Base-by-base conservation (phyloP, 2,329 filamentous ascomycete species). In the Fusarium sp. region DNA sequence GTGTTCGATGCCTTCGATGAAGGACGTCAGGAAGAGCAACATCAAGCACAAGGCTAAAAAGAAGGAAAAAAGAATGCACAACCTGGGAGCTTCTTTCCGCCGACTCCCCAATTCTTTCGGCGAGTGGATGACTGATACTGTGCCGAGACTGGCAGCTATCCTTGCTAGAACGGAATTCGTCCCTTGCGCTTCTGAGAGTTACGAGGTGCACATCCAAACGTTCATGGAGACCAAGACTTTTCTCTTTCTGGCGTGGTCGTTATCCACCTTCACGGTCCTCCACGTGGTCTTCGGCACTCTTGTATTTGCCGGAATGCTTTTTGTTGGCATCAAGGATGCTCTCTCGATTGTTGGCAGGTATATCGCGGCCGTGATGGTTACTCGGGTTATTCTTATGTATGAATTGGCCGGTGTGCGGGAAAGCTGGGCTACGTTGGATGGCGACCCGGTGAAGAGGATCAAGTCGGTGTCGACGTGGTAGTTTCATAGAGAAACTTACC, bases 311-410 rank as follows among this genome's bases (percentile, higher is more conserved):
- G 9, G 36, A 1, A 38, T 38, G 4, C 36, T 38, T 10, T 38
- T 38, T 5, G 36, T 38, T 0, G 36, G 36, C 1, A 4, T n/a
- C 18, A 1, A 38, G 2, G 36, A 38, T 5, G 36, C 36, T 2
- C 0, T 38, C 18, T 38, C 36, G 1, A 38, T 38, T 2, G 36
- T 38, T 0, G 36, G 36, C 8, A 38, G 36, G 4, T 38, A 38
- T 5, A 38, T 38, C 18, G 3, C 3, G 0, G 2, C 36, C 2
- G 36, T 38, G 36, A 18, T n/a, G 0, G 4, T 38, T 1, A 10
- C 18, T 4, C 36, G 36, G 8, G 36, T 38, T 2, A n/a, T 38
- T 38, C 36, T 38, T n/a, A 38, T 38, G 36, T 38, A 38, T 2
- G 36, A 38, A 5, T 38, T 38, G 36, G 36, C 36, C 8, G 36